These are phyloP conservation scores for Nannochloris sp. DNA, from an alignment of 139 green algal genomes.

Conservation along the genomic window DNA sequence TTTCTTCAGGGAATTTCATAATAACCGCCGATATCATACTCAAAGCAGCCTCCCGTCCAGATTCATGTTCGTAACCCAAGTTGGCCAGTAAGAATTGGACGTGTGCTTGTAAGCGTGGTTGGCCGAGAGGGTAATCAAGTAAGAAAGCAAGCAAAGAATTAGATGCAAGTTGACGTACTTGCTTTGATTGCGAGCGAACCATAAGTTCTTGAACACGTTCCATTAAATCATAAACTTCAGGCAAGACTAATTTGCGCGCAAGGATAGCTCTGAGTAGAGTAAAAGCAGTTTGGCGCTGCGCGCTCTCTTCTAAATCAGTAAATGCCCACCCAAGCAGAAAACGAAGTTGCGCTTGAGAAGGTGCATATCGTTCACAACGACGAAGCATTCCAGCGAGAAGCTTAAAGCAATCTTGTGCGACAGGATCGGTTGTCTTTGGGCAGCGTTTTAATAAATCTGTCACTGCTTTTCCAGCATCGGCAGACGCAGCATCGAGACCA, in stretches of 20 bases:
- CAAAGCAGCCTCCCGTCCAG: slow-evolving; percentile 53
- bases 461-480: slow-evolving; percentile 14
- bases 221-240: slow-evolving; percentile 92
- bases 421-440: slow-evolving; percentile 40
- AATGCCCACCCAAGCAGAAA: slow-evolving; percentile 73
- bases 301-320: slow-evolving; percentile 58
- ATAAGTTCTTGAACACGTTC: slow-evolving; percentile 49
- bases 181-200: slow-evolving; percentile 30
- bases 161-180: slow-evolving; percentile 48
- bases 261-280: slow-evolving; percentile 72
- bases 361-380: slow-evolving; percentile 49
- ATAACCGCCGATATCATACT: slow-evolving; percentile 69
- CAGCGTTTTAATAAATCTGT: slow-evolving; percentile 48
- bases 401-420: slow-evolving; percentile 64
- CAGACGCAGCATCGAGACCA: neutral
- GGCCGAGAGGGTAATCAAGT: slow-evolving; percentile 85
- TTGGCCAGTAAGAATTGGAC: slow-evolving; percentile 70
- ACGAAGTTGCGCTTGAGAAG: slow-evolving; percentile 48
- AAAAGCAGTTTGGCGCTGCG: slow-evolving; percentile 48
- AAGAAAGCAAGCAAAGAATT: slow-evolving; percentile 82
- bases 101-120: slow-evolving; percentile 60
- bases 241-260: slow-evolving; percentile 62
- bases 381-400: slow-evolving; percentile 68
- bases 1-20: slow-evolving; percentile 68
- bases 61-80: slow-evolving; percentile 73